phyloP scores from a whole-genome alignment of 805 yeast genomes.

The Wickerhamomyces chaumierensis region DNA sequence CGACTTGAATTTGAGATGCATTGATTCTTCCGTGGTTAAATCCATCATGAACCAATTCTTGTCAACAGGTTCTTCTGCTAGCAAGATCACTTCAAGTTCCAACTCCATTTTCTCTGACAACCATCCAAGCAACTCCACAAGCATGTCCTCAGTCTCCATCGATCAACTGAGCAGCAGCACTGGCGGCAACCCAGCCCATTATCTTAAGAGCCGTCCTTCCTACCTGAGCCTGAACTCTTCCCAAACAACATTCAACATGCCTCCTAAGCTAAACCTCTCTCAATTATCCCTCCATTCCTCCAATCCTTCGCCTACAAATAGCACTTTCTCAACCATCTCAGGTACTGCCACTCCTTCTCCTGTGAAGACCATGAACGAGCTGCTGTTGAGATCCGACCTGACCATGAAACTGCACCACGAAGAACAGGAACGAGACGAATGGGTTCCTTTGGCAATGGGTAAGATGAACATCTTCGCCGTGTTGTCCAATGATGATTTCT shows the following conservation, averaged over 20 bases:
- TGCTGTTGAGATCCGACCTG: constrained; percentile 12
- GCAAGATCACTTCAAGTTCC: constrained; percentile 3
- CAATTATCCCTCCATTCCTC: neutral
- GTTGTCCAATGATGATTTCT: constrained; percentile 11
- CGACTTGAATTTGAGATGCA: constrained; percentile 13
- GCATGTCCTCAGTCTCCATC: constrained; percentile 13
- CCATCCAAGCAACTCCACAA: constrained; percentile 15
- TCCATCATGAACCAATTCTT: constrained; percentile 9
- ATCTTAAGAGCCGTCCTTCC: neutral
- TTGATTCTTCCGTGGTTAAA: constrained; percentile 7
- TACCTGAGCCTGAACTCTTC: neutral
- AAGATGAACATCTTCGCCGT: constrained; percentile 12
- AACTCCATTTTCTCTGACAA: constrained; percentile 7
- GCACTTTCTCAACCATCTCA: constrained; percentile 1
- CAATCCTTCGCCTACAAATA: constrained; percentile 2
- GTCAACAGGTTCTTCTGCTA: too few relatives aligned
- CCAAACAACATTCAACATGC: neutral
- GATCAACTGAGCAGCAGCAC: too few relatives aligned
- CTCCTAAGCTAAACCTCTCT: neutral
- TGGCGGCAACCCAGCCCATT: too few relatives aligned
- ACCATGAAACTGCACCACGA: constrained; percentile 15
- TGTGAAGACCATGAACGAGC: constrained; percentile 5
- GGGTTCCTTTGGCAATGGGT: constrained; percentile 17
- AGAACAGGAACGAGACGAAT: constrained; percentile 14
- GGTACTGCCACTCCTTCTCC: constrained; percentile 1